These are phyloP conservation scores for Neonectria sp. DNA, from an alignment of 2,329 filamentous ascomycete species.

Conservation along the genomic window DNA sequence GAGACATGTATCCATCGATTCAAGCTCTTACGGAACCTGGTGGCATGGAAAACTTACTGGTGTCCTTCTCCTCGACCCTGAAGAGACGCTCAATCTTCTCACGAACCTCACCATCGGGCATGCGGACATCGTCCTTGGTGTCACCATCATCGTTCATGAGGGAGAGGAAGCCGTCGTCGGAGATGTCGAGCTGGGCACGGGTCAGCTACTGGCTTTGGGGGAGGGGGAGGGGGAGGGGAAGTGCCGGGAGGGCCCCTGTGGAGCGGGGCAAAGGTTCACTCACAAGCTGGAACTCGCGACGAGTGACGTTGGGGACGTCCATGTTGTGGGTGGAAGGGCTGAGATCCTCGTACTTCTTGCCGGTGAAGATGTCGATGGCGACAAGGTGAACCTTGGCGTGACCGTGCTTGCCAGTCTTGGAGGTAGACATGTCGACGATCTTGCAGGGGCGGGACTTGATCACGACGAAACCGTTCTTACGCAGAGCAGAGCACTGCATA, in stretches of 20 bases:
- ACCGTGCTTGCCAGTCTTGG: conserved; percentile 99
- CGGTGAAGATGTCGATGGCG: conserved; percentile 98
- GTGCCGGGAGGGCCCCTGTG: conserved; percentile 36
- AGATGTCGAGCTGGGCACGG: conserved; percentile 82
- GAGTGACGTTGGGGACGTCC: conserved; percentile 95
- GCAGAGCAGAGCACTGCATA: conserved; percentile 99
- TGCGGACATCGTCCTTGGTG: conserved; percentile 95
- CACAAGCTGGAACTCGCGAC: conserved; percentile 95
- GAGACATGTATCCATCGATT: background rate
- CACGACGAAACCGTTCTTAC: conserved; percentile 98
- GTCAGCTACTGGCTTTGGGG: conserved; percentile 35
- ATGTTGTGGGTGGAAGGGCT: conserved; percentile 98
- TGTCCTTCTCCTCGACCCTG: conserved; percentile 88
- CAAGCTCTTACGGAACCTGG: background rate
- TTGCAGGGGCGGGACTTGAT: conserved; percentile 99
- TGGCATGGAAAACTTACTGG: conserved; percentile 76
- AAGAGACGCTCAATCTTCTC: conserved; percentile 89
- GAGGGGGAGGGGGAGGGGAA: conserved; percentile 19
- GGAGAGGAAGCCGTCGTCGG: conserved; percentile 94
- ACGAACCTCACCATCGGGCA: conserved; percentile 91
- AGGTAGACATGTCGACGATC: conserved; percentile 99
- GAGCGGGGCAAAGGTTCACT: conserved; percentile 61
- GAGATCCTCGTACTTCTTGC: conserved; percentile 99
- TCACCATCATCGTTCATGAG: conserved; percentile 90
- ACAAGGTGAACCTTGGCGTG: conserved; percentile 99